Percentiles rank a stretch among this genome's conserved stretches.
These are phyloP conservation scores for Vickermania spadyakhi DNA, from an alignment of 208 protist genomes.

Conservation along the genomic window DNA sequence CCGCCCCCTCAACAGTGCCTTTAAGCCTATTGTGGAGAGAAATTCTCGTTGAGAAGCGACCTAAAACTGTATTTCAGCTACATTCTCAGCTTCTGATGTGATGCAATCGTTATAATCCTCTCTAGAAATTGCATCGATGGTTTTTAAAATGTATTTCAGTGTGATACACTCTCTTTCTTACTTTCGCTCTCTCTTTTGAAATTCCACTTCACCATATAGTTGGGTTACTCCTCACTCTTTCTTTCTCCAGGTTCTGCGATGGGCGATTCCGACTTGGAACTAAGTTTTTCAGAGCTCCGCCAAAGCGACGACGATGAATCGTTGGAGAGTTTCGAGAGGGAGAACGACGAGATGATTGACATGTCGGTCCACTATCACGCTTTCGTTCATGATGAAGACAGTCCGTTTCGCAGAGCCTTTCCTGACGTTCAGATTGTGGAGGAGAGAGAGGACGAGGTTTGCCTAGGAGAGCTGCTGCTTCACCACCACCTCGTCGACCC, in stretches of 20 bases:
- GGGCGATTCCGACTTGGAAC: neutral
- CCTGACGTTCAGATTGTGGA: neutral
- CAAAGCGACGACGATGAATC: neutral
- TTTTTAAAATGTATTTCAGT: neutral
- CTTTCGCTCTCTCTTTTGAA: no score
- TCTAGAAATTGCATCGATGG: neutral
- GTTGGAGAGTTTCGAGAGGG: no score
- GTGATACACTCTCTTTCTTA: no score
- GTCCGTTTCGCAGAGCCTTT: neutral
- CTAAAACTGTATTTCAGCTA: neutral
- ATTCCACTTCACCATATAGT: no score
- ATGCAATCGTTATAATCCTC: conserved; percentile 1
- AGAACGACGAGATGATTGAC: no score
- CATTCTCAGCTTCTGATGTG: conserved; percentile 4
- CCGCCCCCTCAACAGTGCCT: conserved; percentile 21
- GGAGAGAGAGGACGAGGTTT: neutral
- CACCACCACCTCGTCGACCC: no score
- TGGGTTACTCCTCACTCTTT: conserved; percentile 5
- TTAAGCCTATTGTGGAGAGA: conserved; percentile 21
- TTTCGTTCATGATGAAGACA: neutral
- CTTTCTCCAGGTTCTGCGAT: conserved; percentile 5
- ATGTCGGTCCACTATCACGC: no score
- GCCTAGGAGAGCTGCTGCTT: no score
- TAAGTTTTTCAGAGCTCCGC: neutral
- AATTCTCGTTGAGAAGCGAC: no score